phyloP scores from a whole-genome alignment of 805 yeast species.

The Schizosaccharomyces lindneri region DNA sequence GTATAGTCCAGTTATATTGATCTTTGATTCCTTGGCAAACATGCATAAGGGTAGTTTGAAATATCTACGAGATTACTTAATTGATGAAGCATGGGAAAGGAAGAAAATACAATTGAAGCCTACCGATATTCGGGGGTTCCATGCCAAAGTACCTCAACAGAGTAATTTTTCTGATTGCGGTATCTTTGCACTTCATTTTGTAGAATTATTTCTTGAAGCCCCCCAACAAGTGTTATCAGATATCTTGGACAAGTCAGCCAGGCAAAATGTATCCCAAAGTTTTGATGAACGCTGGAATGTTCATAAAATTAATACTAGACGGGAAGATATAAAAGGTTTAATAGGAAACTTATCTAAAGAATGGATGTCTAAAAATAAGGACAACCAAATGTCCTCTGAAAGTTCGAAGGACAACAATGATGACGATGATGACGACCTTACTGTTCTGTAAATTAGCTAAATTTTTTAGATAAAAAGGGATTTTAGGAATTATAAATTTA shows the following conservation, averaged over 20 bases:
- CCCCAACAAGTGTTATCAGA: conserved; percentile 11
- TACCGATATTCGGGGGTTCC: conserved; percentile 22
- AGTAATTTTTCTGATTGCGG: conserved; percentile 88
- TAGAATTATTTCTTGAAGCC: conserved; percentile 12
- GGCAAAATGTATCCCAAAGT: background rate
- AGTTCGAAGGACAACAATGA: background rate
- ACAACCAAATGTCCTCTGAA: background rate
- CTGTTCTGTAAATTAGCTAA: background rate
- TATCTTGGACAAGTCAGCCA: background rate
- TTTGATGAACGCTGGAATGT: background rate
- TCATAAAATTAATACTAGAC: background rate
- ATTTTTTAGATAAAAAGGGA: too few species aligned
- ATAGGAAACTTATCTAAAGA: background rate
- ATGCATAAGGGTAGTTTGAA: conserved; percentile 26
- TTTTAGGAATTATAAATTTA: too few species aligned
- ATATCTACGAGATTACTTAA: conserved; percentile 34
- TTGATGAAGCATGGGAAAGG: conserved; percentile 45
- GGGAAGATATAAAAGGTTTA: background rate
- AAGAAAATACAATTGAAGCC: conserved; percentile 23
- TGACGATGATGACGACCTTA: background rate
- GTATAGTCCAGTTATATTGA: conserved; percentile 20
- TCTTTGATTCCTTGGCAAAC: conserved; percentile 49
- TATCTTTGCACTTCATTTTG: conserved; percentile 58
- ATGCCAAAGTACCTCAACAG: conserved; percentile 52
- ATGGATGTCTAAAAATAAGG: background rate